These are phyloP conservation scores for Starmerella riodocensis DNA, from an alignment of 805 yeast species.

Conservation along the genomic window DNA sequence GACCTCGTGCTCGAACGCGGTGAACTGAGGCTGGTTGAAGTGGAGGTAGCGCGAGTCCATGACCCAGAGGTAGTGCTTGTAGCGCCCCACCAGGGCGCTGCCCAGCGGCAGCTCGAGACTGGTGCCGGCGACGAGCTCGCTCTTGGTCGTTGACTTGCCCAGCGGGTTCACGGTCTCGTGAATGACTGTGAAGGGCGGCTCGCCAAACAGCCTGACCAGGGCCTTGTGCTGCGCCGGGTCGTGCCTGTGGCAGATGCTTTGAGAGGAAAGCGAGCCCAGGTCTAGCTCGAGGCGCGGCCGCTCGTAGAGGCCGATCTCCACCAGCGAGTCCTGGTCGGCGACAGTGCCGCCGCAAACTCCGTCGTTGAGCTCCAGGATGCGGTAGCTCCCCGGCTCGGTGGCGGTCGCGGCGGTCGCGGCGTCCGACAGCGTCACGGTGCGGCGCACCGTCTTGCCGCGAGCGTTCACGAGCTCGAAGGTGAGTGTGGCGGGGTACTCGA, in stretches of 20 bases:
- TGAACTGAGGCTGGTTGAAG: slow-evolving; percentile 7
- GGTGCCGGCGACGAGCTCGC: background rate
- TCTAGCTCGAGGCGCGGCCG: slow-evolving; percentile 35
- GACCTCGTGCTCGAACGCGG: slow-evolving; percentile 11
- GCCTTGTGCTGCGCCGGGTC: background rate
- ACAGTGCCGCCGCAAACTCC: slow-evolving; percentile 40
- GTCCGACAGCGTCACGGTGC: background rate
- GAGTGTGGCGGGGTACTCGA: slow-evolving; percentile 13
- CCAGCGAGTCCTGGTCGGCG: slow-evolving; percentile 24
- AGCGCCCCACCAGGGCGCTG: slow-evolving; percentile 11
- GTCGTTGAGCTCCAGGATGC: slow-evolving; percentile 36
- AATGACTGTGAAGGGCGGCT: slow-evolving; percentile 21
- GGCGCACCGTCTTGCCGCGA: background rate
- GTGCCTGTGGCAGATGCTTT: slow-evolving; percentile 12
- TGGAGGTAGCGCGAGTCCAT: slow-evolving; percentile 18
- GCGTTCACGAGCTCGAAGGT: slow-evolving; percentile 6
- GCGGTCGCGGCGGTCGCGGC: slow-evolving; percentile 17
- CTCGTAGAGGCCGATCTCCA: slow-evolving; percentile 34
- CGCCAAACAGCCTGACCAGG: slow-evolving; percentile 14
- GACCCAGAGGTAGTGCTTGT: slow-evolving; percentile 18
- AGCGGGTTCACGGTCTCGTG: slow-evolving; percentile 19
- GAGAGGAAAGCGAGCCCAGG: slow-evolving; percentile 14
- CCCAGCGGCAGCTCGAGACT: background rate
- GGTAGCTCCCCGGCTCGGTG: slow-evolving; percentile 37
- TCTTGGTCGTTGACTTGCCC: slow-evolving; percentile 6